Conservation (phyloP, 1,284 basidiomycete species). For the Pascua guehoae region DNA sequence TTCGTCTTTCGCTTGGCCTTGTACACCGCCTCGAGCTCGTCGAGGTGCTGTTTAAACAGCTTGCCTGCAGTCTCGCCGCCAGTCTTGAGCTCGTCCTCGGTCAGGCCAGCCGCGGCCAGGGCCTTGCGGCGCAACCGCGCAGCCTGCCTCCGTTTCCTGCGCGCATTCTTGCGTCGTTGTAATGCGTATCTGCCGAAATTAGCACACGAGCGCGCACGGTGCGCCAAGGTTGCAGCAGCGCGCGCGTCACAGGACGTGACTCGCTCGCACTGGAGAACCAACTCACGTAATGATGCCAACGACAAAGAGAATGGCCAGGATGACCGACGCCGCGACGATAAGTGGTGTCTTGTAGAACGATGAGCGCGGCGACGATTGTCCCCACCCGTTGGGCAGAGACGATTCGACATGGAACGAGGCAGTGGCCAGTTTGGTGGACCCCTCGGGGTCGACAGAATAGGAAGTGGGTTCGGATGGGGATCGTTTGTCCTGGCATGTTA, state of each 20-base stretch:
- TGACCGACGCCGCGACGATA: slow-evolving; percentile 43
- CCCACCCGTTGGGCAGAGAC: slow-evolving; percentile 10
- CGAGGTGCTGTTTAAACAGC: slow-evolving; percentile 30
- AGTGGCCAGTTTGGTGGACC: too few species aligned
- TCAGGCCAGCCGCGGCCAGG: slow-evolving; percentile 37
- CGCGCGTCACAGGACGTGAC: too few species aligned
- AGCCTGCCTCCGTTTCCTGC: slow-evolving; percentile 32
- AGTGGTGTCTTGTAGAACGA: slow-evolving; percentile 45
- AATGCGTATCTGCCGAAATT: slow-evolving; percentile 20
- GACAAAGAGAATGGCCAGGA: slow-evolving; percentile 42
- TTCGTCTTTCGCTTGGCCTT: slow-evolving; percentile 17
- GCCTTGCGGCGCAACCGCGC: slow-evolving; percentile 40
- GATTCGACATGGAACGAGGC: not conserved
- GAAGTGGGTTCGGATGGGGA: not conserved
- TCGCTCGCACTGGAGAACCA: too few species aligned
- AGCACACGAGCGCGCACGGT: not conserved
- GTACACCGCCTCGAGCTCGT: slow-evolving; percentile 34
- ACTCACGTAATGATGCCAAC: slow-evolving; percentile 40
- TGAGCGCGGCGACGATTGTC: slow-evolving; percentile 18
- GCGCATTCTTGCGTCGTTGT: slow-evolving; percentile 39
- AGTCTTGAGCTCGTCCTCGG: slow-evolving; percentile 28
- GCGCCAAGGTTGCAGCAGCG: too few species aligned
- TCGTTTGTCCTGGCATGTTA: not conserved
- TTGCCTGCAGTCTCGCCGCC: slow-evolving; percentile 15
- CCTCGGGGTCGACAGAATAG: not conserved